These are phyloP conservation scores for Paramecium sexaurelia DNA, from an alignment of 73 alveolate species.

Conservation along the genomic window DNA sequence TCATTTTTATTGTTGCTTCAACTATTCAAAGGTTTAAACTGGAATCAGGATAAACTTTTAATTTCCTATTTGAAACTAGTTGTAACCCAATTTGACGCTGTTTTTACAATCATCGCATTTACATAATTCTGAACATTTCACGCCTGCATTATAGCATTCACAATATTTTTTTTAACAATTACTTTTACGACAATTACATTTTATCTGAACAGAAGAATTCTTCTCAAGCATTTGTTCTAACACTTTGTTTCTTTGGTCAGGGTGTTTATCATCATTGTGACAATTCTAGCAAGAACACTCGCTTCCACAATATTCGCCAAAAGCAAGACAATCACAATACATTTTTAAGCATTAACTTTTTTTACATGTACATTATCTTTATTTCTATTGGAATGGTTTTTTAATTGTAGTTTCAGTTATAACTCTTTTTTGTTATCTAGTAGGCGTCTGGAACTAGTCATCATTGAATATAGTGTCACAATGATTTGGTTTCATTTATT, in stretches of 20 bases:
- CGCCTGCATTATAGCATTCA: constrained; percentile 64
- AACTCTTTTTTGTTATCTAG: neutral
- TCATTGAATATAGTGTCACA: neutral
- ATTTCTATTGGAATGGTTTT: neutral
- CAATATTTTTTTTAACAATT: constrained; percentile 31
- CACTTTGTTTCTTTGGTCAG: neutral
- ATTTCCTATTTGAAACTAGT: neutral
- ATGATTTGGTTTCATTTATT: neutral
- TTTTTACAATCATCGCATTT: constrained; percentile 63
- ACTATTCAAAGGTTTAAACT: neutral
- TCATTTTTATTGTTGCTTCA: neutral
- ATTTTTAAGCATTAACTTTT: constrained; percentile 17
- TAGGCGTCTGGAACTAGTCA: constrained; percentile 20
- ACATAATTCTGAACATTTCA: constrained; percentile 43
- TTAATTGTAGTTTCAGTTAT: neutral
- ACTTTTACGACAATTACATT: constrained; percentile 45
- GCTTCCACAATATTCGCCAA: constrained; percentile 5
- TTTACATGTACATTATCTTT: constrained; percentile 7
- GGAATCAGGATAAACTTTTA: neutral
- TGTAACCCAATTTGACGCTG: constrained; percentile 1
- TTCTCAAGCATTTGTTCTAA: constrained; percentile 6
- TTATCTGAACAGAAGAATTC: neutral
- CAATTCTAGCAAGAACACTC: constrained; percentile 15
- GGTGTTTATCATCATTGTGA: neutral
- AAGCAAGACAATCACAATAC: constrained; percentile 37